Base-by-base conservation (phyloP, 345 rosid species). In the Lagerstroemia speciosa region DNA sequence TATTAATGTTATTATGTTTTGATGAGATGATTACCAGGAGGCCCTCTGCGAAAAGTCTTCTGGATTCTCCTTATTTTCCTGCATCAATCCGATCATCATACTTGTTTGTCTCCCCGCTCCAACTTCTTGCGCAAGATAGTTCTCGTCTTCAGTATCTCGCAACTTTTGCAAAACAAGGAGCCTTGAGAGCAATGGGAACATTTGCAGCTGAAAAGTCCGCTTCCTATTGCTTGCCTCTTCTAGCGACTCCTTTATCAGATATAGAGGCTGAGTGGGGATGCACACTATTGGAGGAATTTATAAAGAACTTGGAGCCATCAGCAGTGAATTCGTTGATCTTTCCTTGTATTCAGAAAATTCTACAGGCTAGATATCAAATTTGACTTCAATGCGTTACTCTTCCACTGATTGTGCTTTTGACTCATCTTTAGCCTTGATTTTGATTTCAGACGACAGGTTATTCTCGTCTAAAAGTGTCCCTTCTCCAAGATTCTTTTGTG, bases 401-500 rank as follows among this genome's bases (percentile, higher is more conserved):
- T 50, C 50, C 36, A 57, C 64, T 66, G 64, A 29, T 65, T 68
- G 29, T 71, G 62, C 61, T 43, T 4, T 69, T 48, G 66, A 63
- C 71, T 65, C 38, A 68, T 79, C 63, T 66, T 65, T 74, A 64
- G 69, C 71, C 64, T 78, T 73, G 62, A 69, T 66, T 33, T 70
- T 75, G 69, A 68, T 76, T 85, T 79, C 87, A 92, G 98, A 76
- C 89, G 30, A 72, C 96, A 82, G 98, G 95, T 78, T 87, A 84
- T 83, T 90, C 93, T 68, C 98, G 85, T 82, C 76, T 92, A 76
- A 92, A 92, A 78, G 91, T 92, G 60, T 86, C 89, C 61, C 88
- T 92, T 72, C 98, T 92, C 78, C 98, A 92, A 88, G 95, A 85
- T 64, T 88, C 97, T 58, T 92, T 92, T 79, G 85, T 90, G 78